Evolutionary conservation across 768 basidiomycete species (phyloP), one percentile per base, ranked within the genome.

Genomic region (Mycena rebaudengoi): DNA sequence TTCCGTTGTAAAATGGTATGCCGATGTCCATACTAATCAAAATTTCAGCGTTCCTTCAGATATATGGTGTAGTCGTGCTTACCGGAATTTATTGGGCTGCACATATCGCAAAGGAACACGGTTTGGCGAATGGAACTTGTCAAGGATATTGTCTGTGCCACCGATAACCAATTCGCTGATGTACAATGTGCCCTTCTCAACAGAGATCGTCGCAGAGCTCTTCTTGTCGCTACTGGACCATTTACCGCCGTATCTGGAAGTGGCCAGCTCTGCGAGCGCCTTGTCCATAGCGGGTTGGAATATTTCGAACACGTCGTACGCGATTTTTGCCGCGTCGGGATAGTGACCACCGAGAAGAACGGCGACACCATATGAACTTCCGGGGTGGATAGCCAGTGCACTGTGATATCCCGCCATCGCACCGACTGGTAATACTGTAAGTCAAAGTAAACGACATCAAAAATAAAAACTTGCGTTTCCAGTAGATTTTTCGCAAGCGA

Each of bases 81-180:
- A 76, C 75, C 77, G 62, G 51, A 79, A 72, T 61, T 78, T 74
- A 25, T 76, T 75, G 1, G 61, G 58, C 20, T 71, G 50, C 43
- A 71, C 72, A 6, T 64, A 66, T 11, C 76, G 62, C 60, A 76
- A 44, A 7, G 70, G 70, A 23, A 71, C 49, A 4, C 68, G 50
- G 5, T 67, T 60, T 5, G 70, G 49, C 0, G 65, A 68, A 16
- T 59, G 25, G 58, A 75, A 71, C 44, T 51, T 51, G 18, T 30
- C 53, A 11, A 76, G 51, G 11, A 71, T 62, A 33, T 76, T n/a
- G n/a, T n/a, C 60, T 29, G 71, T 70, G 13, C 43, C 58, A 39
- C 76, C 68, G 20, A 74, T 46, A 0, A 37, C 52, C 49, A 72
- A 70, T 13, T 66, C 35, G 29, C 30, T 71, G 6, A 71, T 68